Evolutionary conservation across 192 early-diverging fungal genomes (phyloP).

Genomic region (Coemansia sp.): DNA sequence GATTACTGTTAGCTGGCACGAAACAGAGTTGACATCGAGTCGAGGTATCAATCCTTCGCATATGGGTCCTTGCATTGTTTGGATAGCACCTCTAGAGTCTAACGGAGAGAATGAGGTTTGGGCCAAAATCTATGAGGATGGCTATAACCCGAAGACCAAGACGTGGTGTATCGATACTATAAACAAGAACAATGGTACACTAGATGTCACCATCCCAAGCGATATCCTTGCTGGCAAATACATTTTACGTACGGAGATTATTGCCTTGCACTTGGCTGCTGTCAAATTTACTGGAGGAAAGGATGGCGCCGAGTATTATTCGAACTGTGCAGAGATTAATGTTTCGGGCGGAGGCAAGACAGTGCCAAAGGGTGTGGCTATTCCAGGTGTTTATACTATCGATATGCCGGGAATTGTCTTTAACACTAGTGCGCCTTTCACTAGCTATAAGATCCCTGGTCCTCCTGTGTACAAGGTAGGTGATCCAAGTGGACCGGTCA

Average conservation of each 20-base stretch:
- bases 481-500: neutral
- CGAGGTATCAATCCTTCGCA: constrained; percentile 16
- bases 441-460: constrained; percentile 13
- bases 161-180: constrained; percentile 38
- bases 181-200: constrained; percentile 23
- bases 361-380: constrained; percentile 18
- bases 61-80: constrained; percentile 28
- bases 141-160: constrained; percentile 20
- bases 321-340: constrained; percentile 26
- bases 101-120: constrained; percentile 26
- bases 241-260: constrained; percentile 25
- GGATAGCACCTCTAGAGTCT: constrained; percentile 22
- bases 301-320: constrained; percentile 27
- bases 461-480: constrained; percentile 11
- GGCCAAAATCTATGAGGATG: constrained; percentile 47
- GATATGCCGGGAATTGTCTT: constrained; percentile 24
- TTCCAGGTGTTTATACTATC: constrained; percentile 25
- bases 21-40: neutral
- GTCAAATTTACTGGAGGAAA: neutral
- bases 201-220: constrained; percentile 28
- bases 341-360: constrained; percentile 19
- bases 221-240: constrained; percentile 28
- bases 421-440: neutral
- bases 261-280: constrained; percentile 20
- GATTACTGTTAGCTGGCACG: neutral